Conservation (phyloP, 805 yeast species). For the Danielia oregonensis region DNA sequence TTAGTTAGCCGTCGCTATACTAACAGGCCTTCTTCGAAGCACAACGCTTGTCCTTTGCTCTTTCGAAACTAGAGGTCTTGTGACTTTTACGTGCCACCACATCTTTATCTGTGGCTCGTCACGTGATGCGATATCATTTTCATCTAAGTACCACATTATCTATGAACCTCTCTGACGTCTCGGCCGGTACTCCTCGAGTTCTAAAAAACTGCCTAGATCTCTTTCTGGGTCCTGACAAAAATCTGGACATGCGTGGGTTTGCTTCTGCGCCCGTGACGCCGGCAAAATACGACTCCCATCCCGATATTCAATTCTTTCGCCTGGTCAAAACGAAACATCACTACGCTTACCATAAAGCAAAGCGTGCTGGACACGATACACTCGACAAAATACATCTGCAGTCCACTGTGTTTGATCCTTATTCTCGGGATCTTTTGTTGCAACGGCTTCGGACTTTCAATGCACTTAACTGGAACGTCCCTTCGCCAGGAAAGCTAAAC, state of each 20-base stretch:
- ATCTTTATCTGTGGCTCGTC: too few relatives aligned
- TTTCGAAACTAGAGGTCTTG: too few relatives aligned
- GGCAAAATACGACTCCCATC: constrained; percentile 22
- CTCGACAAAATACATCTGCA: not conserved
- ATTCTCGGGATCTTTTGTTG: constrained; percentile 29
- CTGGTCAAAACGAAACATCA: constrained; percentile 34
- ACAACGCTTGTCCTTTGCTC: too few relatives aligned
- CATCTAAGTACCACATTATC: too few relatives aligned
- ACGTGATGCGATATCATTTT: constrained; percentile 4
- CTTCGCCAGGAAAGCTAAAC: constrained; percentile 25
- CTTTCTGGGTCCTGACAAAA: not conserved
- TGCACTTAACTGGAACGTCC: constrained; percentile 46
- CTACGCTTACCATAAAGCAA: constrained; percentile 33
- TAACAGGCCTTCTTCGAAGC: too few relatives aligned
- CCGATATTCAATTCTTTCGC: constrained; percentile 38
- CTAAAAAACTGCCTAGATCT: constrained; percentile 13
- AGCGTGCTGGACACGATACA: constrained; percentile 14
- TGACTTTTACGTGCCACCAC: too few relatives aligned
- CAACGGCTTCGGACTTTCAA: constrained; percentile 42
- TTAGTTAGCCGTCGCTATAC: too few relatives aligned
- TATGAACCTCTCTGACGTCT: constrained; percentile 6
- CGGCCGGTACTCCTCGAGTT: constrained; percentile 13
- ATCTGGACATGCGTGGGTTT: not conserved
- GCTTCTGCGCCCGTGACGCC: constrained; percentile 12
- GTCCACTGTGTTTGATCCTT: constrained; percentile 33